Percentiles rank a stretch among this genome's conserved stretches.
These are phyloP conservation scores for Brassica nigra DNA, from an alignment of 345 rosid genomes.

Conservation along the genomic window DNA sequence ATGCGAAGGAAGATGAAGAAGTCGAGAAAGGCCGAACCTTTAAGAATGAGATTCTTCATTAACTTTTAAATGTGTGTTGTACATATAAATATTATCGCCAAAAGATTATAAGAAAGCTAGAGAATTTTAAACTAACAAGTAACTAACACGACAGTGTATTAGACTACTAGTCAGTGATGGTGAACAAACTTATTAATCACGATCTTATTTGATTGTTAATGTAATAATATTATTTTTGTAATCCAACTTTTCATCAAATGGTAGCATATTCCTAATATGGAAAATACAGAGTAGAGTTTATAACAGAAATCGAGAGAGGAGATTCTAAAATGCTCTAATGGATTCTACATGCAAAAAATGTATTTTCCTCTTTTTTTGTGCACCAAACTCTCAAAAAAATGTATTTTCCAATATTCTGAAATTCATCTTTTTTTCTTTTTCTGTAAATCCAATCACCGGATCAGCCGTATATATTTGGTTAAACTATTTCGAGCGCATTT, in stretches of 20 bases:
- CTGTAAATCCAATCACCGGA: neutral
- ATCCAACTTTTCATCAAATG: neutral
- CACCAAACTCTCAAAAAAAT: no score
- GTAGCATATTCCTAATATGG: neutral
- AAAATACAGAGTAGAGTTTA: neutral
- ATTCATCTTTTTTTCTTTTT: neutral
- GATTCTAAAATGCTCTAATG: neutral
- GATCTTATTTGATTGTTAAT: neutral
- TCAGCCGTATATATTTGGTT: neutral
- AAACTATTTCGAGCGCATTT: conserved; percentile 11
- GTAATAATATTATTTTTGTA: no score
- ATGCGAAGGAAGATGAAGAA: no score
- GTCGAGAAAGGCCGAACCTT: no score
- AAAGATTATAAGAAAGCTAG: no score
- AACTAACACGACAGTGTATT: neutral
- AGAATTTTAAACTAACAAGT: no score
- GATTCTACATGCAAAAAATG: no score
- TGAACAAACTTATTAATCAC: neutral
- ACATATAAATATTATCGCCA: no score
- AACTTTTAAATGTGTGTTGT: no score
- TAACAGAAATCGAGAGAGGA: neutral
- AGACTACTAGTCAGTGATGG: neutral
- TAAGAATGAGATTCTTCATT: no score
- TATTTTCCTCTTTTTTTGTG: no score
- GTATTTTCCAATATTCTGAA: neutral